phyloP scores from a whole-genome alignment of 1,284 basidiomycete genomes.

The Hemileia vastatrix region DNA sequence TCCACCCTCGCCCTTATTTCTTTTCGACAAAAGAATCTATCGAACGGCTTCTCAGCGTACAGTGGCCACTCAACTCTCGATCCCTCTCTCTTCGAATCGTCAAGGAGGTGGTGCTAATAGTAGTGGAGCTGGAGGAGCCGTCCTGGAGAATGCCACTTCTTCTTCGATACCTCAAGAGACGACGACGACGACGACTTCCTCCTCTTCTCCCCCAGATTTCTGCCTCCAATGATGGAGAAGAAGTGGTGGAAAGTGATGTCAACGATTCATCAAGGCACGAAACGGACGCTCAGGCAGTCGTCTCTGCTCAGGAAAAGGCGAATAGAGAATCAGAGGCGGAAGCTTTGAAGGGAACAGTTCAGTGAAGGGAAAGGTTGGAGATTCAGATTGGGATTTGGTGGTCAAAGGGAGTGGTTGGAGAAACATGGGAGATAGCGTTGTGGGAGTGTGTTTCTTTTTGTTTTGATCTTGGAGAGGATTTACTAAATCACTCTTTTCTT shows the following conservation, averaged over 20 bases:
- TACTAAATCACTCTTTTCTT: no score
- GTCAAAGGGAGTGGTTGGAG: no score
- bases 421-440: no score
- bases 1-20: constrained; percentile 24
- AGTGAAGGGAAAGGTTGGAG: no score
- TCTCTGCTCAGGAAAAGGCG: background rate
- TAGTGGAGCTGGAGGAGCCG: background rate
- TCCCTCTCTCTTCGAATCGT: constrained; percentile 28
- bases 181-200: background rate
- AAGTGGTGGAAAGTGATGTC: background rate
- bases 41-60: constrained; percentile 36
- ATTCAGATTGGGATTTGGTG: no score
- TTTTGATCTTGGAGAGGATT: no score
- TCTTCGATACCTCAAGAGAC: background rate
- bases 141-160: background rate
- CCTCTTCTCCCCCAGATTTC: background rate
- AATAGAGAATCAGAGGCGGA: background rate
- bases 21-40: constrained; percentile 30
- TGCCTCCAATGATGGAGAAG: background rate
- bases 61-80: constrained; percentile 35
- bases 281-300: background rate
- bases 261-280: background rate
- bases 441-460: no score
- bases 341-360: no score
- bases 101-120: background rate